A percentile compares a stretch with the other conserved stretches of the same genome.
Conservation (phyloP, 257 asterid species). For the Solanum sparsipilum region DNA sequence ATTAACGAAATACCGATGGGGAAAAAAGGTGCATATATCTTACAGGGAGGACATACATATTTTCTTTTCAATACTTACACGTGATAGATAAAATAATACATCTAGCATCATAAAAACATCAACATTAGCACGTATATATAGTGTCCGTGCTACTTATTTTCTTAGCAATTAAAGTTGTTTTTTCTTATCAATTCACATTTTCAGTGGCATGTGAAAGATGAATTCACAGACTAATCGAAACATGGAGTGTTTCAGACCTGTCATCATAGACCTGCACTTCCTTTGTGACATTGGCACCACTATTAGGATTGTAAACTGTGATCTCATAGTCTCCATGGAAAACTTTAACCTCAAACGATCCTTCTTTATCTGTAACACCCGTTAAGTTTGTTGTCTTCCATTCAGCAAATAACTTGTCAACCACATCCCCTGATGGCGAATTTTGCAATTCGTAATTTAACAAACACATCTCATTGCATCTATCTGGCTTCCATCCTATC, state of each 20-base stretch:
- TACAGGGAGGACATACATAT: background rate
- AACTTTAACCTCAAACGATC: constrained; percentile 11
- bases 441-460: constrained; percentile 28
- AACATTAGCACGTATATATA: background rate
- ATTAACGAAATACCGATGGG: background rate
- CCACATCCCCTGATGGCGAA: constrained; percentile 32
- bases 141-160: background rate
- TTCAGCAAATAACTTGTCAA: constrained; percentile 36
- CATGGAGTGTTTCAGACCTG: background rate
- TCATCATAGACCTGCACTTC: constrained; percentile 7
- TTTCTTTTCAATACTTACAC: background rate
- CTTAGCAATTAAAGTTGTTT: background rate
- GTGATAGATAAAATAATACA: background rate
- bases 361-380: constrained; percentile 22
- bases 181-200: background rate
- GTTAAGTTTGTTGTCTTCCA: constrained; percentile 25
- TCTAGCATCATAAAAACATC: background rate
- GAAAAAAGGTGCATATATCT: background rate
- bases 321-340: constrained; percentile 36
- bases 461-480: constrained; percentile 35
- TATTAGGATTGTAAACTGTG: constrained; percentile 16
- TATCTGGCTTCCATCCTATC: constrained; percentile 43
- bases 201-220: background rate
- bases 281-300: background rate
- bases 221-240: background rate